Percentiles rank a stretch among this genome's conserved stretches.
These are phyloP conservation scores for Ogataea salicorniae DNA, from an alignment of 805 yeast genomes.

Conservation along the genomic window DNA sequence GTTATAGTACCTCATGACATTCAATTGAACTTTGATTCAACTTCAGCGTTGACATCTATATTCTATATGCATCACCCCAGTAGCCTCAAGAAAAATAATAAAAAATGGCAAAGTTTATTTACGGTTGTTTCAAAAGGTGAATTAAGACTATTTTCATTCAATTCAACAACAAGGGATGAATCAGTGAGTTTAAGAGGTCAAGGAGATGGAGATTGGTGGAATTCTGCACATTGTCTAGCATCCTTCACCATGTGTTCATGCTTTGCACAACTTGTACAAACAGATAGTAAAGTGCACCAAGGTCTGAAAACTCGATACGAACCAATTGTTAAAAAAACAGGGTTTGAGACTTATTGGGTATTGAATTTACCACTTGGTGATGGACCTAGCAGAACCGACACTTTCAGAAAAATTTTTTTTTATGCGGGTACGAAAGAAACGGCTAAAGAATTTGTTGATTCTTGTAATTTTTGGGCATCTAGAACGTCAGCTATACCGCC, in stretches of 20 bases:
- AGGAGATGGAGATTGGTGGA: constrained; percentile 65
- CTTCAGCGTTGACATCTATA: neutral
- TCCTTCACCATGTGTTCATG: constrained; percentile 48
- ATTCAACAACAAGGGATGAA: constrained; percentile 12
- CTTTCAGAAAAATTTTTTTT: constrained; percentile 44
- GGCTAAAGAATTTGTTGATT: constrained; percentile 65
- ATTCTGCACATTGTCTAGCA: constrained; percentile 54
- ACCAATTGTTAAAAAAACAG: constrained; percentile 28
- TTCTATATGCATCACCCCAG: neutral
- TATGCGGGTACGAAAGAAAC: constrained; percentile 62
- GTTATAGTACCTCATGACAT: constrained; percentile 21
- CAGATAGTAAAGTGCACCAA: constrained; percentile 20
- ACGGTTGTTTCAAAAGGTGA: constrained; percentile 69
- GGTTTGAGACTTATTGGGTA: constrained; percentile 43
- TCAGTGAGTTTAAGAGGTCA: constrained; percentile 6
- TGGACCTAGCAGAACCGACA: constrained; percentile 16
- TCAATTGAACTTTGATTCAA: neutral
- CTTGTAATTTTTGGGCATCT: constrained; percentile 90
- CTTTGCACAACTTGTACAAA: constrained; percentile 41
- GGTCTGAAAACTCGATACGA: constrained; percentile 10
- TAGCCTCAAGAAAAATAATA: neutral
- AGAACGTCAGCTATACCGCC: constrained; percentile 77
- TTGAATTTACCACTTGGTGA: constrained; percentile 47
- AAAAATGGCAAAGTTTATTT: constrained; percentile 46
- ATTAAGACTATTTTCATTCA: constrained; percentile 51